Conservation (phyloP, 495 filamentous ascomycete genomes). For the Cudoniella acicularis region DNA sequence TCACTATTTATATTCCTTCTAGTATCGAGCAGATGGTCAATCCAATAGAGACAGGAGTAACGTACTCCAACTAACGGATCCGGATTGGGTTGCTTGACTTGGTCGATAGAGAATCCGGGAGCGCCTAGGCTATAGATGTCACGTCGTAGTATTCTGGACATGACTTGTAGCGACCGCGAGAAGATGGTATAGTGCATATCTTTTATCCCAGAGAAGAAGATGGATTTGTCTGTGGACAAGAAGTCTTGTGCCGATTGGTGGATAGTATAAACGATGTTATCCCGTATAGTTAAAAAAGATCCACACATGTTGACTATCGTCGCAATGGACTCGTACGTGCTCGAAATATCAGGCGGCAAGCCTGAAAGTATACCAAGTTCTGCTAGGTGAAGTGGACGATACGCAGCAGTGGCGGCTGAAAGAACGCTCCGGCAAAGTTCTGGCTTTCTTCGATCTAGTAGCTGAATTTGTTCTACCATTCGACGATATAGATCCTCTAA, state of each 20-base stretch:
- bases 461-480: constrained; percentile 29
- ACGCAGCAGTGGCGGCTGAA: constrained; percentile 12
- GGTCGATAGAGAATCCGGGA: constrained; percentile 4
- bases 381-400: constrained; percentile 9
- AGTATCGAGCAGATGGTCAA: constrained; percentile 8
- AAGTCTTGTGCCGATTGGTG: constrained; percentile 32
- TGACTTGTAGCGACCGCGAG: constrained; percentile 12
- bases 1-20: not conserved
- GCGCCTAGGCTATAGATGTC: constrained; percentile 6
- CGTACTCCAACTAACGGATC: constrained; percentile 7
- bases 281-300: constrained; percentile 26
- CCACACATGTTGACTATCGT: constrained; percentile 20
- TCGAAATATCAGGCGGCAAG: not conserved
- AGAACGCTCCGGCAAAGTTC: constrained; percentile 23
- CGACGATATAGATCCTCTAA: constrained; percentile 29
- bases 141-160: constrained; percentile 6
- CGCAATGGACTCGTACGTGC: not conserved
- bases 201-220: constrained; percentile 22
- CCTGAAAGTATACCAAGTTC: constrained; percentile 5
- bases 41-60: constrained; percentile 6
- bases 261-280: constrained; percentile 25
- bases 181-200: constrained; percentile 7
- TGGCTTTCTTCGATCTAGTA: not conserved
- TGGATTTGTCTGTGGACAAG: constrained; percentile 18
- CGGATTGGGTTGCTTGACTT: constrained; percentile 2